Conservation (phyloP, 2,329 filamentous ascomycete species). For the Pestalotiopsis sp. region DNA sequence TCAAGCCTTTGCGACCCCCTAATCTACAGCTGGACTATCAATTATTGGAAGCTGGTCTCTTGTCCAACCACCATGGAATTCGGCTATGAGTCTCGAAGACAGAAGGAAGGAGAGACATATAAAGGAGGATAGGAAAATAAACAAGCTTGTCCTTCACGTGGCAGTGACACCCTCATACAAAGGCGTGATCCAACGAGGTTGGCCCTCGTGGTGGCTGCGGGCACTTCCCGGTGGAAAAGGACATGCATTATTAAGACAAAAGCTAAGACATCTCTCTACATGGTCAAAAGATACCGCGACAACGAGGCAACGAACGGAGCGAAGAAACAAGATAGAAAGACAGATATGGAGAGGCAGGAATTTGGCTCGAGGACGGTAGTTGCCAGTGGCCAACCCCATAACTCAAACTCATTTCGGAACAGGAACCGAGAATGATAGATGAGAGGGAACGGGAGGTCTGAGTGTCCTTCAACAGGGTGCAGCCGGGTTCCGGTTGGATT, state of each 20-base stretch:
- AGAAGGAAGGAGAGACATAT: background rate
- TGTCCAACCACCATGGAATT: conserved; percentile 15
- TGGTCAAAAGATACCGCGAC: background rate
- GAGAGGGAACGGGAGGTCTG: background rate
- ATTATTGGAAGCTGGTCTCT: conserved; percentile 16
- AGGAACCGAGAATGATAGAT: background rate
- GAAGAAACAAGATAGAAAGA: background rate
- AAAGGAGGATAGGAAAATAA: conserved; percentile 3
- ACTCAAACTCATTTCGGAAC: background rate
- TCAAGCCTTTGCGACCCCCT: background rate
- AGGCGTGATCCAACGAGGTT: conserved; percentile 8
- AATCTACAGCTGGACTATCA: conserved; percentile 6
- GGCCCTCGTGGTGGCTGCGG: conserved; percentile 16
- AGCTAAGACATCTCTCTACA: conserved; percentile 23
- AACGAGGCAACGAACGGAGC: background rate
- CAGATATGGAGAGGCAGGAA: background rate
- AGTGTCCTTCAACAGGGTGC: background rate
- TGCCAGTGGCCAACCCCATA: background rate
- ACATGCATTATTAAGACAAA: conserved; percentile 23
- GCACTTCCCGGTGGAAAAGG: conserved; percentile 10
- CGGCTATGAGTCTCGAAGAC: background rate
- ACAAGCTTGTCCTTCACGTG: conserved; percentile 23
- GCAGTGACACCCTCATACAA: conserved; percentile 21
- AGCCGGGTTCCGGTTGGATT: background rate
- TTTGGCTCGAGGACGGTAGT: background rate